phyloP scores from a whole-genome alignment of 495 filamentous ascomycete species.

The Penicilliopsis zonata region DNA sequence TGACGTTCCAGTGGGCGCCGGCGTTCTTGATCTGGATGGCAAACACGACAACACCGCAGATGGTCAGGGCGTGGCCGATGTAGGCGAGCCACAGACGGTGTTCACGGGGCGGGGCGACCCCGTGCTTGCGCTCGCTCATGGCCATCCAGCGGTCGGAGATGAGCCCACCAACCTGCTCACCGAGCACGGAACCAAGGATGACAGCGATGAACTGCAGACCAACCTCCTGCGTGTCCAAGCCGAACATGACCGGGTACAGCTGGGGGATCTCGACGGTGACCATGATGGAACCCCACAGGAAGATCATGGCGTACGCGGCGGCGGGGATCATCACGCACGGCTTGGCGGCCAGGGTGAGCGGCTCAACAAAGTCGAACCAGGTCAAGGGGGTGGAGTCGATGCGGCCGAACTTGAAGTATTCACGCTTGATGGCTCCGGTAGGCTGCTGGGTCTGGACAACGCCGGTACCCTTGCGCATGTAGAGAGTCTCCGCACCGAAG shows the following conservation, averaged over 20 bases:
- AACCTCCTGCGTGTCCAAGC: conserved; percentile 21
- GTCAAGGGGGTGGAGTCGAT: conserved; percentile 8
- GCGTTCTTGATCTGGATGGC: conserved; percentile 18
- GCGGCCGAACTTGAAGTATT: conserved; percentile 10
- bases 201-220: conserved; percentile 24
- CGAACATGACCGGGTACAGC: conserved; percentile 17
- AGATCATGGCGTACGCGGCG: conserved; percentile 15
- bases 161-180: conserved; percentile 22
- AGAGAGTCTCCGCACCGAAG: no score
- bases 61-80: conserved; percentile 14
- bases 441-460: no score
- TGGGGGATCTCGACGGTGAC: conserved; percentile 22
- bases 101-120: conserved; percentile 11
- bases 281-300: conserved; percentile 19
- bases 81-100: conserved; percentile 25
- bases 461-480: no score
- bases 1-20: conserved; percentile 18
- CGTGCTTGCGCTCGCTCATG: conserved; percentile 5
- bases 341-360: conserved; percentile 8
- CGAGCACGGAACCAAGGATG: conserved; percentile 22
- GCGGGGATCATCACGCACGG: conserved; percentile 15
- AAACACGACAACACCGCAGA: conserved; percentile 17
- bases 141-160: conserved; percentile 18
- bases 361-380: conserved; percentile 10
- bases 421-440: no score